These are phyloP conservation scores for Yamadazyma phyllophila DNA, from an alignment of 805 yeast species.

Conservation along the genomic window DNA sequence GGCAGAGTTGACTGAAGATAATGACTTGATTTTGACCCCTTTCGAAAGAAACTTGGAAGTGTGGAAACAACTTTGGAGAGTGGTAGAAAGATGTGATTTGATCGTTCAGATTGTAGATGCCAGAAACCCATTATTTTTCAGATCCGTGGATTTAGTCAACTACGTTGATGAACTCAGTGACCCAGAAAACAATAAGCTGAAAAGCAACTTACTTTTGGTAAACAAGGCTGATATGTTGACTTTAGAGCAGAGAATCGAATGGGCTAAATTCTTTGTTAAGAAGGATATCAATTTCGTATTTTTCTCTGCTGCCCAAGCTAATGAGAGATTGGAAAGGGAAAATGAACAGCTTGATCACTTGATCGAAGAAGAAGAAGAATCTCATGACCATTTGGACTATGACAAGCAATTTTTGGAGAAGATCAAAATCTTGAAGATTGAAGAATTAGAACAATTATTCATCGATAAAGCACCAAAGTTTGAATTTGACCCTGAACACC, in stretches of 20 bases:
- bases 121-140: conserved; percentile 84
- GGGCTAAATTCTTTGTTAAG: conserved; percentile 81
- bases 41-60: conserved; percentile 96
- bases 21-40: conserved; percentile 87
- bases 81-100: conserved; percentile 89
- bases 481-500: conserved; percentile 55
- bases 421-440: conserved; percentile 72
- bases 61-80: conserved; percentile 98
- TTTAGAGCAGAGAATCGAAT: conserved; percentile 67
- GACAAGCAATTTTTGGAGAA: conserved; percentile 29
- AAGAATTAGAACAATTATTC: conserved; percentile 81
- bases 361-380: conserved; percentile 20
- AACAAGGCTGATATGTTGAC: conserved; percentile 92
- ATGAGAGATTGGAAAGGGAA: conserved; percentile 67
- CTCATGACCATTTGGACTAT: conserved; percentile 5
- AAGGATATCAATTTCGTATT: conserved; percentile 80
- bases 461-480: conserved; percentile 71
- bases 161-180: conserved; percentile 74
- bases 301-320: conserved; percentile 88
- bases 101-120: conserved; percentile 98
- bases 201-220: conserved; percentile 77
- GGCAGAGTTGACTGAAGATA: conserved; percentile 78
- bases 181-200: conserved; percentile 46
- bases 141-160: conserved; percentile 81
- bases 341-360: conserved; percentile 37